A percentile compares a stretch with the other conserved stretches of the same genome.
Evolutionary conservation across 108 stramenopile genomes (phyloP).

Genomic region (Epithemia pelagica): DNA sequence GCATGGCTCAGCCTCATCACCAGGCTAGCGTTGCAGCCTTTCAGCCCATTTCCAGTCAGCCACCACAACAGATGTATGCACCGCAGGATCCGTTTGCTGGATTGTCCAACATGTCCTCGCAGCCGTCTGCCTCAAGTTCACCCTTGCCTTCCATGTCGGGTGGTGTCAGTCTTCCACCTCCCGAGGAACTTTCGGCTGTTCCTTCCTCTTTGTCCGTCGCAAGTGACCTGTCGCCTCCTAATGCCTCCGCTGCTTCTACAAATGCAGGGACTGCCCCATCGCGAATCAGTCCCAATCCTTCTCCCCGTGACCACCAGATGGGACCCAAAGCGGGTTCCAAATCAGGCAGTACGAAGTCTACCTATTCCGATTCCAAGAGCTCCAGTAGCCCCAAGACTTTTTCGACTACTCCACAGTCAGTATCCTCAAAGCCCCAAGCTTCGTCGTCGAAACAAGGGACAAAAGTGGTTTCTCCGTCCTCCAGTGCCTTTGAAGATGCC

Average conservation of each 20-base stretch:
- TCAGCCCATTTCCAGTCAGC: too few species aligned
- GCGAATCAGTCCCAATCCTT: too few species aligned
- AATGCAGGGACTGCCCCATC: too few species aligned
- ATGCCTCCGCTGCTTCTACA: not conserved
- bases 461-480: not conserved
- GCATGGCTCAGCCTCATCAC: conserved; percentile 13
- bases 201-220: not conserved
- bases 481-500: not conserved
- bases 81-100: conserved; percentile 80
- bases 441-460: not conserved
- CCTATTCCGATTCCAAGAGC: not conserved
- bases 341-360: conserved; percentile 2
- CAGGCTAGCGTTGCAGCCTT: conserved; percentile 11
- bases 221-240: conserved; percentile 8
- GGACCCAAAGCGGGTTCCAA: not conserved
- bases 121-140: too few species aligned
- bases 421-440: not conserved
- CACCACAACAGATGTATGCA: conserved; percentile 37
- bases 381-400: not conserved
- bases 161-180: not conserved
- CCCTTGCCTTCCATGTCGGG: not conserved
- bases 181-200: not conserved
- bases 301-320: too few species aligned
- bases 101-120: conserved; percentile 39
- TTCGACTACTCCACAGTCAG: not conserved